Evolutionary conservation across 2,329 filamentous ascomycete species (phyloP).

Genomic region (Pseudogymnoascus sp.): DNA sequence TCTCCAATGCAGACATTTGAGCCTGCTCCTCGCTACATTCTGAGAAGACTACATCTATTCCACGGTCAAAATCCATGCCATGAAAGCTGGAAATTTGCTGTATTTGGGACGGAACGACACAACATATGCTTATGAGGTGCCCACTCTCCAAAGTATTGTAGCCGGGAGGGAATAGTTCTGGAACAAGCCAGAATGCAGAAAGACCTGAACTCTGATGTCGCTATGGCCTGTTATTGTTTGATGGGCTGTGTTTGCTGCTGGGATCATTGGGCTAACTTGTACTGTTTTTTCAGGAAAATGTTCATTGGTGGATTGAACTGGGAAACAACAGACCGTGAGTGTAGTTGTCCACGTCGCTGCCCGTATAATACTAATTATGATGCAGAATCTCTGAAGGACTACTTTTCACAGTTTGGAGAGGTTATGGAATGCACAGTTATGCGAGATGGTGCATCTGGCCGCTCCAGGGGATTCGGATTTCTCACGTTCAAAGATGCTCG

Average conservation of each 20-base stretch:
- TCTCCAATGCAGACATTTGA: slow-evolving; percentile 5
- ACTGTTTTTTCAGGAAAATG: slow-evolving; percentile 69
- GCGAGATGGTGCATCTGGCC: slow-evolving; percentile 87
- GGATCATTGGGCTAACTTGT: background rate
- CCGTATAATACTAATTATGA: slow-evolving; percentile 24
- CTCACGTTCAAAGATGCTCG: slow-evolving; percentile 96
- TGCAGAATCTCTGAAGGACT: slow-evolving; percentile 87
- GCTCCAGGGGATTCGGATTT: slow-evolving; percentile 94
- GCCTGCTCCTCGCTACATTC: background rate
- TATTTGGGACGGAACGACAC: slow-evolving; percentile 7
- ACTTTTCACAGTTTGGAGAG: slow-evolving; percentile 96
- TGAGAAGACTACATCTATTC: background rate
- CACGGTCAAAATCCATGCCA: background rate
- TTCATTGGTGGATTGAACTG: slow-evolving; percentile 98
- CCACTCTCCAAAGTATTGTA: background rate
- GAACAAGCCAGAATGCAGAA: background rate
- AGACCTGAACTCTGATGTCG: background rate
- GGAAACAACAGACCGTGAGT: slow-evolving; percentile 96
- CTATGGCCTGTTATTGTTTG: background rate
- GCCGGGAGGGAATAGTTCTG: background rate
- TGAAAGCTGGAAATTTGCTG: background rate
- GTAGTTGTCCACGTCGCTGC: slow-evolving; percentile 1
- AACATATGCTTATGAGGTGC: background rate
- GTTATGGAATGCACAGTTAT: slow-evolving; percentile 99
- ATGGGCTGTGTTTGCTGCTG: background rate